These are phyloP conservation scores for Colletotrichum paranaense DNA, from an alignment of 2,329 filamentous ascomycete genomes.

Conservation along the genomic window DNA sequence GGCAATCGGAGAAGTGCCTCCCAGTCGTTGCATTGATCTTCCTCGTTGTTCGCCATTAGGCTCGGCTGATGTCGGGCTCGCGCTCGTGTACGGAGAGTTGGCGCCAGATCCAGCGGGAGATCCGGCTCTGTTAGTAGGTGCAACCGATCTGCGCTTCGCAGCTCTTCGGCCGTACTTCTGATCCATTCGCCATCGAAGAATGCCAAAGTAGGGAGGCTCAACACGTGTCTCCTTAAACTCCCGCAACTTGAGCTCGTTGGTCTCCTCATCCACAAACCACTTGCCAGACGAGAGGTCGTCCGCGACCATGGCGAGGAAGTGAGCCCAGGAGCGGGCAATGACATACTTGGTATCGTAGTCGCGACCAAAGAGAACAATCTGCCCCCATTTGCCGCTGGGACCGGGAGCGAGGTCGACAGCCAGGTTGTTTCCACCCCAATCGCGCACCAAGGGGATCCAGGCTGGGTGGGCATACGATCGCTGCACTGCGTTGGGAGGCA, in stretches of 20 bases:
- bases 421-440: constrained; percentile 99
- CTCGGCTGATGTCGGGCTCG: constrained; percentile 61
- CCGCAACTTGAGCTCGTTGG: constrained; percentile 87
- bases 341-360: constrained; percentile 99
- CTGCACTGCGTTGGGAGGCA: constrained; percentile 87
- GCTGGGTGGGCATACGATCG: constrained; percentile 93
- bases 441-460: constrained; percentile 95
- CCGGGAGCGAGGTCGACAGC: constrained; percentile 93
- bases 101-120: constrained; percentile 62
- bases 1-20: constrained; percentile 69
- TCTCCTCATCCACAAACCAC: constrained; percentile 93
- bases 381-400: constrained; percentile 91
- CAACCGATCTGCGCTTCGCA: constrained; percentile 64
- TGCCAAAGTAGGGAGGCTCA: constrained; percentile 93
- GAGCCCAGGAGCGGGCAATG: constrained; percentile 89
- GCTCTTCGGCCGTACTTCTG: constrained; percentile 86
- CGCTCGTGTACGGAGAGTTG: constrained; percentile 69
- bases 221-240: constrained; percentile 92
- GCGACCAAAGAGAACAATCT: constrained; percentile 95
- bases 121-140: constrained; percentile 51
- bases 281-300: constrained; percentile 93
- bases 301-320: constrained; percentile 86
- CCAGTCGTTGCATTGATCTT: constrained; percentile 77
- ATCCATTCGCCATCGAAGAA: constrained; percentile 93
- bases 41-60: constrained; percentile 71